Evolutionary conservation across 345 rosid genomes (phyloP).

Genomic region (Abelmoschus esculentus): DNA sequence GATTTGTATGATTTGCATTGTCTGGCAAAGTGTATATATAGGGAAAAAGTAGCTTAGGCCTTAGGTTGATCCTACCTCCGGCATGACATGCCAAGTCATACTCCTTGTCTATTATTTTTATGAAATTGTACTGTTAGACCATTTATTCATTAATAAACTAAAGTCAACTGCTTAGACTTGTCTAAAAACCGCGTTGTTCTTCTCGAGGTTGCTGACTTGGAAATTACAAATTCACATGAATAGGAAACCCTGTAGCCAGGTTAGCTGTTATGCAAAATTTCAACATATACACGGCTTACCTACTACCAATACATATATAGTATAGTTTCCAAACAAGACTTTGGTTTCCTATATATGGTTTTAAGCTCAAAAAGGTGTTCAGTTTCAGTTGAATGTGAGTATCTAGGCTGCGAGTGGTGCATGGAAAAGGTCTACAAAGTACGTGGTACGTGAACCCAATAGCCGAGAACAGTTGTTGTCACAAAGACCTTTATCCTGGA

Average conservation of each 20-base stretch:
- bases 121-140: background rate
- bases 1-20: background rate
- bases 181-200: background rate
- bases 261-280: constrained; percentile 1
- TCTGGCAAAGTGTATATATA: background rate
- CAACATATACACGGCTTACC: background rate
- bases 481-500: background rate
- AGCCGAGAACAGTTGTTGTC: background rate
- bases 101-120: background rate
- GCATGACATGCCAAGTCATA: background rate
- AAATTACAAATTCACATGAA: background rate
- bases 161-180: background rate
- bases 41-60: background rate
- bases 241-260: background rate
- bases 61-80: background rate
- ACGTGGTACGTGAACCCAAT: background rate
- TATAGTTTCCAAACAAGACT: no score
- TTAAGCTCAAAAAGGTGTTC: no score
- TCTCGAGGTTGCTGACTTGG: background rate
- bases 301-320: background rate
- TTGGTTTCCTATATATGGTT: no score
- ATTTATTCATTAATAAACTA: background rate
- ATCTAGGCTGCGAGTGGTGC: background rate
- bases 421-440: background rate
- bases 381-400: no score